Evolutionary conservation across 2,329 filamentous ascomycete genomes (phyloP).

Genomic region (Stachybotrys chlorohalonatus): DNA sequence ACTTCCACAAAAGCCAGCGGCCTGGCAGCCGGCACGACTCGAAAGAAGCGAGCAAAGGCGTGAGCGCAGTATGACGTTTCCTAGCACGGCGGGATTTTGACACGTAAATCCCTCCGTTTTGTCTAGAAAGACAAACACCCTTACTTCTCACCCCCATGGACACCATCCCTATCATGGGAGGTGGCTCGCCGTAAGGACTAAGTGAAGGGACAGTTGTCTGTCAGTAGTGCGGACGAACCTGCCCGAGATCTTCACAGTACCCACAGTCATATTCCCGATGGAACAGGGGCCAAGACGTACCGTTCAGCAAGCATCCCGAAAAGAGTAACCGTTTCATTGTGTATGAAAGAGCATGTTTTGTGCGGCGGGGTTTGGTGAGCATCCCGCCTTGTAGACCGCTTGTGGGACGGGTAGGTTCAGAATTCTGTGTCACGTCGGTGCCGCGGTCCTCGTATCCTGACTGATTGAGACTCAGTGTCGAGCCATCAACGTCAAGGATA

Average conservation of each 20-base stretch:
- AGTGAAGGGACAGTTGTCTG: not conserved
- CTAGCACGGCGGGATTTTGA: not conserved
- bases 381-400: too few species aligned
- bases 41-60: not conserved
- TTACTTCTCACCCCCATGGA: not conserved
- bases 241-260: not conserved
- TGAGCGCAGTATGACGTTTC: not conserved
- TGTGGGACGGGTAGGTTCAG: too few species aligned
- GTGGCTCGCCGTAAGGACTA: not conserved
- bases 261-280: not conserved
- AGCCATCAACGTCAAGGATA: too few species aligned
- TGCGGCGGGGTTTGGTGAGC: too few species aligned
- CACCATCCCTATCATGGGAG: not conserved
- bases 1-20: not conserved
- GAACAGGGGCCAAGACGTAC: not conserved
- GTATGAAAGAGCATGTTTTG: too few species aligned
- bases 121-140: not conserved
- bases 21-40: not conserved
- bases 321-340: too few species aligned
- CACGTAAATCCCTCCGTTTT: not conserved
- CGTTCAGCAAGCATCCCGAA: not conserved
- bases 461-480: not conserved
- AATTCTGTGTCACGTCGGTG: not conserved
- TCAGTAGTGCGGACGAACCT: not conserved
- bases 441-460: not conserved